Percentiles rank a stretch among this genome's conserved stretches.
Evolutionary conservation across 805 yeast genomes (phyloP).

Genomic region (Lipomyces sp.): DNA sequence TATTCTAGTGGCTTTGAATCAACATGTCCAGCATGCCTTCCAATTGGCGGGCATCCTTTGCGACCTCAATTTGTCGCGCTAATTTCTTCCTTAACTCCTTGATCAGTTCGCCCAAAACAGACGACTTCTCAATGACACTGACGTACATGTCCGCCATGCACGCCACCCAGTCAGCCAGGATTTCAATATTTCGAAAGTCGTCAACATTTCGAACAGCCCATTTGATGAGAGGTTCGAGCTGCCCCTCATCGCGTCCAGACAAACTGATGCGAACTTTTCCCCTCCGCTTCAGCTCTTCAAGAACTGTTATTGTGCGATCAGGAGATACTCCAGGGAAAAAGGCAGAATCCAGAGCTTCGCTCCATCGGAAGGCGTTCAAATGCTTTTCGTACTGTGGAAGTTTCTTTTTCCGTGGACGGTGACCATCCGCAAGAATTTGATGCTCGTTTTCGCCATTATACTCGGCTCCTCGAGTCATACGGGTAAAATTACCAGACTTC

Average conservation of each 20-base stretch:
- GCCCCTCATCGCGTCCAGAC: conserved; percentile 76
- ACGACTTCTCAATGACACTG: conserved; percentile 52
- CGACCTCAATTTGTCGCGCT: conserved; percentile 65
- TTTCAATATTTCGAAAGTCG: conserved; percentile 67
- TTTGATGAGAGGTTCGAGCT: conserved; percentile 77
- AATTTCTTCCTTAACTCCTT: conserved; percentile 55
- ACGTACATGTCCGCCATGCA: conserved; percentile 67
- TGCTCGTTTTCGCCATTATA: conserved; percentile 88
- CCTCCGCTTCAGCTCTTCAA: conserved; percentile 80
- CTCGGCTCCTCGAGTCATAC: conserved; percentile 88
- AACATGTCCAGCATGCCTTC: conserved; percentile 92
- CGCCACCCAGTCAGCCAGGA: conserved; percentile 65
- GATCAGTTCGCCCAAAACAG: conserved; percentile 72
- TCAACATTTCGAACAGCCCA: conserved; percentile 78
- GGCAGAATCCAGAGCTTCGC: conserved; percentile 87
- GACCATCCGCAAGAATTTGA: conserved; percentile 47
- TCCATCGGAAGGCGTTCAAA: conserved; percentile 84
- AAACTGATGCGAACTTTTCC: conserved; percentile 86
- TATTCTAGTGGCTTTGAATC: conserved; percentile 39
- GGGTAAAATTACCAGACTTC: conserved; percentile 57
- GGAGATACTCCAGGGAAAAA: conserved; percentile 72
- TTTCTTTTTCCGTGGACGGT: conserved; percentile 41
- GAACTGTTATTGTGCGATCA: conserved; percentile 75
- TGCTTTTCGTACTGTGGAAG: conserved; percentile 78
- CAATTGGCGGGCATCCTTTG: conserved; percentile 82